phyloP scores from a whole-genome alignment of 192 early-diverging fungal species.

The Backusella westeae region DNA sequence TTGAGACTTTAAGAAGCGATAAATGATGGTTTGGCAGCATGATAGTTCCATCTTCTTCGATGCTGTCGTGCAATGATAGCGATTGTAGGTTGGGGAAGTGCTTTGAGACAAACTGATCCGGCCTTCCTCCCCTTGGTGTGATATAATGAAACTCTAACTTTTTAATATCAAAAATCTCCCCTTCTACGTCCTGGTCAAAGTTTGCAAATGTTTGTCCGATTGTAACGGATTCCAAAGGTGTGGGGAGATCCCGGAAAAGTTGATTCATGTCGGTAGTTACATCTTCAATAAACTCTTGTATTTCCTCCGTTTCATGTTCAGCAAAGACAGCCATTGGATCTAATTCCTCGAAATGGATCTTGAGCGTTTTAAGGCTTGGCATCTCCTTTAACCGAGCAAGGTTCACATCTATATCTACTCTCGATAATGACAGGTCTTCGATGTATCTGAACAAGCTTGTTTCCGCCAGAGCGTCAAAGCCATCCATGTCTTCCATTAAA shows the following conservation, averaged over 20 bases:
- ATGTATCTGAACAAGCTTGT: background rate
- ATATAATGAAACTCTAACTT: background rate
- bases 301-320: background rate
- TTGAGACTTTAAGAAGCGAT: background rate
- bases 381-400: background rate
- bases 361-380: background rate
- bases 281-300: background rate
- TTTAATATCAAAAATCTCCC: background rate
- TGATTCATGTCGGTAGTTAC: background rate
- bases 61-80: background rate
- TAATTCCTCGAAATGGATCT: background rate
- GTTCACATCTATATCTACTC: background rate
- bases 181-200: background rate
- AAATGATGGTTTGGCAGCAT: background rate
- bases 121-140: background rate
- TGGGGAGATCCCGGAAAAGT: background rate
- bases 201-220: background rate
- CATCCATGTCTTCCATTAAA: background rate
- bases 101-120: background rate
- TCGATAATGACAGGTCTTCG: background rate
- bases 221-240: background rate
- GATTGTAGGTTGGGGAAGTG: background rate
- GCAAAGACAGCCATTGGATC: background rate
- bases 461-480: background rate
- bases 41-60: background rate